phyloP scores from a whole-genome alignment of 164 flowering plant species.

The Aristolochia fimbriata region DNA sequence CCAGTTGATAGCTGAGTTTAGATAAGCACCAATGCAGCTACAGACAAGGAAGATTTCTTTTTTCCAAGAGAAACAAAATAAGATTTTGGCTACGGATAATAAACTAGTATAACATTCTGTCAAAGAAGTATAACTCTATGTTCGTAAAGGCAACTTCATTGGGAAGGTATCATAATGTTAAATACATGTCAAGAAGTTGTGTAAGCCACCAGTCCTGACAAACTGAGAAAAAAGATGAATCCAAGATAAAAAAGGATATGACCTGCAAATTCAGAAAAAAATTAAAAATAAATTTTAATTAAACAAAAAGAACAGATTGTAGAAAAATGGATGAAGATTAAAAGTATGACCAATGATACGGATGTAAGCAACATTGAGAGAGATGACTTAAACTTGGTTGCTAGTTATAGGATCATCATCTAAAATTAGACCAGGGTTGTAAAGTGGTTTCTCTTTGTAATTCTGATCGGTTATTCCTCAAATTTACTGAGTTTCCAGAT shows the following conservation, averaged over 20 bases:
- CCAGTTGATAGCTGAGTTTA: no score
- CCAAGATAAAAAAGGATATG: slow-evolving; percentile 46
- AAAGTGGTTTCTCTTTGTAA: no score
- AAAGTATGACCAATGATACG: neutral
- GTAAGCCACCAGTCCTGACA: neutral
- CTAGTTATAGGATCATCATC: no score
- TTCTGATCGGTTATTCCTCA: no score
- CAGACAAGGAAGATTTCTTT: neutral
- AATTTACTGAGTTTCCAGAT: no score
- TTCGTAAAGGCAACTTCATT: no score
- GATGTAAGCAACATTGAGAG: neutral
- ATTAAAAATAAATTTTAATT: slow-evolving; percentile 1
- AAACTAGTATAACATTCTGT: no score
- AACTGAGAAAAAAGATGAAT: neutral
- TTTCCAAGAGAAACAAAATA: neutral
- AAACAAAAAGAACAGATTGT: neutral
- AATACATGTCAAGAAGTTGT: neutral
- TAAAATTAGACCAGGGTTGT: no score
- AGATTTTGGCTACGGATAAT: neutral
- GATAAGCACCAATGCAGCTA: neutral
- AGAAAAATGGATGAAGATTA: neutral
- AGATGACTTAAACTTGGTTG: neutral
- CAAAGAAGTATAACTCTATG: no score
- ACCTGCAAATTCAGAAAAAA: slow-evolving; percentile 43
- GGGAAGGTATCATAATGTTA: neutral